A percentile compares a stretch with the other conserved stretches of the same genome.
phyloP scores from a whole-genome alignment of 129 eudicot species.

The Mikania micrantha region DNA sequence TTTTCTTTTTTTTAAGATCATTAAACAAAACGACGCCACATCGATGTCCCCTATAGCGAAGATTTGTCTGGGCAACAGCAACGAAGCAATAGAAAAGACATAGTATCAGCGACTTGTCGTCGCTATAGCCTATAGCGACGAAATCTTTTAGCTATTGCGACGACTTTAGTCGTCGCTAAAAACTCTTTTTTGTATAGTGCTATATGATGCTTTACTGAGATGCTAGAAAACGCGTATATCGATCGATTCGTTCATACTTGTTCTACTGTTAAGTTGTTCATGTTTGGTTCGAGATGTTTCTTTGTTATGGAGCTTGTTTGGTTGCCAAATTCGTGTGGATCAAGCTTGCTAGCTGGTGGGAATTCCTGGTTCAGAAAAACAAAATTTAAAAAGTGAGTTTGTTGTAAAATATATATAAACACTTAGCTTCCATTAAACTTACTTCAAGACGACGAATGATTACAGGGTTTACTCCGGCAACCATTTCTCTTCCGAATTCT shows the following conservation, averaged over 20 bases:
- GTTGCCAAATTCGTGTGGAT: conserved; percentile 57
- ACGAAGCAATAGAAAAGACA: too few relatives aligned
- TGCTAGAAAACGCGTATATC: neutral
- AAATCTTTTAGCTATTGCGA: too few relatives aligned
- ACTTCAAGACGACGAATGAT: conserved; percentile 43
- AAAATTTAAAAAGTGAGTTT: neutral
- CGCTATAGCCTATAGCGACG: too few relatives aligned
- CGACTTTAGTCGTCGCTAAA: too few relatives aligned
- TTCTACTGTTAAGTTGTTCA: conserved; percentile 61
- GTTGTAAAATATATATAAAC: neutral
- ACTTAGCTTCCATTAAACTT: neutral
- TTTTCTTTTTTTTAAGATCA: too few relatives aligned
- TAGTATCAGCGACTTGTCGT: too few relatives aligned
- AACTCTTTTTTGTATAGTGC: too few relatives aligned
- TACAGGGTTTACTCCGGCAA: conserved; percentile 56
- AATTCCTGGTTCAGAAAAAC: conserved; percentile 47
- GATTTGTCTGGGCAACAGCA: too few relatives aligned
- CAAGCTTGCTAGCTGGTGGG: conserved; percentile 77
- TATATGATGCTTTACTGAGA: neutral
- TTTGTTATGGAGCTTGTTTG: conserved; percentile 61
- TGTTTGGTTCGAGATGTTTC: conserved; percentile 51
- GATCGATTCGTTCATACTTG: conserved; percentile 31
- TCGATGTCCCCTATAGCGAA: too few relatives aligned
- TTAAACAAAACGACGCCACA: too few relatives aligned
- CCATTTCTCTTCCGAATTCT: conserved; percentile 61